Evolutionary conservation across 371 early-diverging fungal species (phyloP).

Genomic region (Rhizopus delemar): DNA sequence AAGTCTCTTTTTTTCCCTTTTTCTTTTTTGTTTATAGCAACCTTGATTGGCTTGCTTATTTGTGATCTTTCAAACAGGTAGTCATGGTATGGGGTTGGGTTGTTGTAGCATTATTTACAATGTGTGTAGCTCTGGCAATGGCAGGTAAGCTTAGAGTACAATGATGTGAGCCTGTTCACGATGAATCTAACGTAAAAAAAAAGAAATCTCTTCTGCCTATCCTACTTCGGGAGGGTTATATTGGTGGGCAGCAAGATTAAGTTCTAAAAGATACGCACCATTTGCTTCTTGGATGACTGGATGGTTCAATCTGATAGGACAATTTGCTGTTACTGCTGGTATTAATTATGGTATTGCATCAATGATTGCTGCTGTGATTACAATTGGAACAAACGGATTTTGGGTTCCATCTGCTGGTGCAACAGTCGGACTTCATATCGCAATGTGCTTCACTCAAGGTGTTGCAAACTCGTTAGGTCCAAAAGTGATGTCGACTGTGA

Average conservation of each 20-base stretch:
- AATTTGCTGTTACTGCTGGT: slow-evolving; percentile 53
- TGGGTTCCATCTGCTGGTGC: slow-evolving; percentile 45
- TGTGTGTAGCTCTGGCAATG: slow-evolving; percentile 61
- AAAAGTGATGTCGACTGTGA: slow-evolving; percentile 49
- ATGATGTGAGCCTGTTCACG: not conserved
- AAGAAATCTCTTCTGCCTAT: slow-evolving; percentile 68
- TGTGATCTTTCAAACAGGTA: slow-evolving; percentile 18
- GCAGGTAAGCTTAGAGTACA: slow-evolving; percentile 41
- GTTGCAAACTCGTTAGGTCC: slow-evolving; percentile 56
- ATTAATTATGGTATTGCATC: slow-evolving; percentile 59
- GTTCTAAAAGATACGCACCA: slow-evolving; percentile 31
- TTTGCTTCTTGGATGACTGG: slow-evolving; percentile 48
- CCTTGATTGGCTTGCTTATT: not conserved
- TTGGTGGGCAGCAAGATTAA: slow-evolving; percentile 59
- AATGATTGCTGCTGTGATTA: slow-evolving; percentile 50
- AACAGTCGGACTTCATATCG: slow-evolving; percentile 52
- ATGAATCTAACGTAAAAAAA: not conserved
- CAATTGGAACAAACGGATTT: slow-evolving; percentile 42
- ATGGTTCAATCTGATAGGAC: slow-evolving; percentile 47
- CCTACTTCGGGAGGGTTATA: slow-evolving; percentile 73
- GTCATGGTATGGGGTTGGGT: slow-evolving; percentile 58
- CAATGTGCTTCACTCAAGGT: slow-evolving; percentile 55
- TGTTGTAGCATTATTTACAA: slow-evolving; percentile 55
- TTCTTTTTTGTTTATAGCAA: not conserved
- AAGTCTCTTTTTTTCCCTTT: slow-evolving; percentile 9